Evolutionary conservation across 306 rosid species (phyloP), one percentile per base, ranked within the genome.

Genomic region (Medicago arabica): DNA sequence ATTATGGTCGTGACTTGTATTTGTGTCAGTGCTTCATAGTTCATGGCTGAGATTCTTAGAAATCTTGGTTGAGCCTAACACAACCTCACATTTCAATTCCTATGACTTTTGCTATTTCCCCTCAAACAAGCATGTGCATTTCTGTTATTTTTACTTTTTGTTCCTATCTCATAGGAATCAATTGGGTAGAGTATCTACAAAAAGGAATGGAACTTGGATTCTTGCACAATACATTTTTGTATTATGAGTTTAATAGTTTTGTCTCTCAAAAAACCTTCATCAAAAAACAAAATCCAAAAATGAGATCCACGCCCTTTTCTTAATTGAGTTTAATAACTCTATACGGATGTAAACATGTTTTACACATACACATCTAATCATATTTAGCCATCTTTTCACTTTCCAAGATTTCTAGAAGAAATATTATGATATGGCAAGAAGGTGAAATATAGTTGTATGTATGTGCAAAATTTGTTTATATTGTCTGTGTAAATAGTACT

Each of bases 291-390:
- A 57, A 21, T 57, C 3, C 8, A 21, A 57, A 57, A 21, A 21
- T 21, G 12, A 57, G 38, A 58, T 58, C 23, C 3, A 8, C 9
- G 8, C 0, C 9, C 8, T 11, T 55, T 23, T 57, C 8, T 13
- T 5, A 53, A 53, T 5, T 21, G 17, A 12, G 17, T 59, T 12
- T 59, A 59, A 59, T 25, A 11, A 59, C 39, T 25, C 5, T 59
- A 12, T 59, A 15, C 0, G 2, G 40, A 12, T 59, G 3, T 31
- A 61, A 28, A 61, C 44, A 61, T 13, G 11, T 61, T 61, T 14
- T 15, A 28, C 67, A 34, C 67, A 61, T 15, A 28, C 23, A n/a
- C 4, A n/a, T 63, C 68, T 5, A 36, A 63, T 63, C 68, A 63
- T 16, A 36, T 9, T 39, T 65, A 1, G 0, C 28, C 21, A 16